Conservation (phyloP, 169 alveolate species). For the Cryptosporidium meleagridis region DNA sequence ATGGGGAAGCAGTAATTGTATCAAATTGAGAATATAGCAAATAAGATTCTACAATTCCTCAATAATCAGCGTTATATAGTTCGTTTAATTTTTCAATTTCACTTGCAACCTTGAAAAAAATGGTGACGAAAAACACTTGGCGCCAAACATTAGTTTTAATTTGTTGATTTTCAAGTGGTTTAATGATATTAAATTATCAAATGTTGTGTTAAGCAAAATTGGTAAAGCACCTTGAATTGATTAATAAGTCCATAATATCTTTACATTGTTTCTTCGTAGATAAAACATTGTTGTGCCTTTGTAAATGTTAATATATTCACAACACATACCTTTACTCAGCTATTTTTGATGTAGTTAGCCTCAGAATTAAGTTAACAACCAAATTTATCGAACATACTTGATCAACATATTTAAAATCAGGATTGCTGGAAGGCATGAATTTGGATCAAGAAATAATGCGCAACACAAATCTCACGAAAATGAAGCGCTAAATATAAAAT, state of each 20-base stretch:
- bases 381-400: not conserved
- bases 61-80: not conserved
- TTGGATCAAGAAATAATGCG: conserved; percentile 28
- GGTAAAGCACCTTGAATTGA: no score
- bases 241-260: not conserved
- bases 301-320: not conserved
- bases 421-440: not conserved
- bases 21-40: not conserved
- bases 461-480: not conserved
- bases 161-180: not conserved
- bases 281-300: not conserved
- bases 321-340: not conserved
- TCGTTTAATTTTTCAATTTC: no score
- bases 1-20: not conserved
- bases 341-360: no score
- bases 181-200: not conserved
- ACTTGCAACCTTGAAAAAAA: not conserved
- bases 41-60: not conserved
- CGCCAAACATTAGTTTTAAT: not conserved
- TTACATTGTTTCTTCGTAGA: not conserved
- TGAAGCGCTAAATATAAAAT: conserved; percentile 9
- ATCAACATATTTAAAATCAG: not conserved
- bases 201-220: no score
- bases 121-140: not conserved
- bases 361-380: not conserved